Base-by-base conservation (phyloP, 1,284 basidiomycete species). In the Naganishia liquefaciens region DNA sequence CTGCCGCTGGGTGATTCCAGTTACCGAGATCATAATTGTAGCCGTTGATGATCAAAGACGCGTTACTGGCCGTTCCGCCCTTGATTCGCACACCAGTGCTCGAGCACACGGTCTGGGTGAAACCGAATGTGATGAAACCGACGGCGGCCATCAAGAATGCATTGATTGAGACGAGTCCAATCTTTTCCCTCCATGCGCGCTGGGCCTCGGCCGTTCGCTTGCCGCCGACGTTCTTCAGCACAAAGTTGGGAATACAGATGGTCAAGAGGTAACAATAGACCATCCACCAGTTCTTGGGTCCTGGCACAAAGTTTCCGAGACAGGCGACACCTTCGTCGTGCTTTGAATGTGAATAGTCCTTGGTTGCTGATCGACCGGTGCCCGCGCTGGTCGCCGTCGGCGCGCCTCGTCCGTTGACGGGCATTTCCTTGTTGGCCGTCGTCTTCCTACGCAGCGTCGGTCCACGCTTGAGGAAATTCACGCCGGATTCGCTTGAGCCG, bases 91-190 rank as follows among this genome's bases (percentile, higher is more conserved):
- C 86, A 33, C 88, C 84, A 23, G 91, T 89, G 49, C 82, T 88
- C 43, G 93, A 91, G 77, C 95, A 99, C 40, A 99, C 94, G 58
- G 88, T 82, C 75, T 93, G 86, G 4, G 94, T 98, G 82, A 99
- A 99, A n/a, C 96, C 95, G 80, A 99, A 99, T 2, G 95, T 99
- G 76, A 99, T 84, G 85, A 93, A 99, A 78, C 94, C 95, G 75
- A 99, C 96, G 53, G 83, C 85, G 25, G 89, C 88, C 95, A 99
- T 98, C 70, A 93, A 85, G 23, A 78, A 9, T 19, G 85, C 76
- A 72, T 96, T 91, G 78, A 98, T 84, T 69, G 83, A 82, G 64
- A 99, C 82, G 37, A 99, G 85, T 40, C 95, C 95, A 79, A 98
- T 94, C 83, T 99, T 99, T 80, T 99, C 95, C 68, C 96, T 68